Percentiles rank a stretch among this genome's conserved stretches.
These are phyloP conservation scores for Pseudocercospora vitis DNA, from an alignment of 2,329 filamentous ascomycete species.

Conservation along the genomic window DNA sequence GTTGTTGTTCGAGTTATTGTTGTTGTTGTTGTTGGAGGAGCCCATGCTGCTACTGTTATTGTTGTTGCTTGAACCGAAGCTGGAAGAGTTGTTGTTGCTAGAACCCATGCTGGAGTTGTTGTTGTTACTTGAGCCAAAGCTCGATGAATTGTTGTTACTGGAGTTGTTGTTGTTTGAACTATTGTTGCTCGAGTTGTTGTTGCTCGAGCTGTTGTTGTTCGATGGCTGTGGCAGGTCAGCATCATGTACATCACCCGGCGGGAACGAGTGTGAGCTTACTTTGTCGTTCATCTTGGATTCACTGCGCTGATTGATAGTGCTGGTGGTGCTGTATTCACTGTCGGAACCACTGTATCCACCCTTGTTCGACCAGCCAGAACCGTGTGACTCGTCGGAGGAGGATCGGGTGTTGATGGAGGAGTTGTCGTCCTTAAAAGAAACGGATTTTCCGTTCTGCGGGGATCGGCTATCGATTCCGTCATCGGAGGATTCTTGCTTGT, in stretches of 20 bases:
- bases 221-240: slow-evolving; percentile 3
- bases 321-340: slow-evolving; percentile 22
- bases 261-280: neutral
- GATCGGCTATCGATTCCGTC: slow-evolving; percentile 18
- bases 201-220: slow-evolving; percentile 11
- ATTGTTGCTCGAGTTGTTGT: slow-evolving; percentile 16
- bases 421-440: slow-evolving; percentile 9
- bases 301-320: slow-evolving; percentile 12
- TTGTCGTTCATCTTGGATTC: slow-evolving; percentile 11
- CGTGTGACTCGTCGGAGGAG: slow-evolving; percentile 19
- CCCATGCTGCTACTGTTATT: neutral
- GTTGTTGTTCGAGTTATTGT: slow-evolving; percentile 8
- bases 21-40: neutral
- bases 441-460: slow-evolving; percentile 19
- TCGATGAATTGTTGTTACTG: no score
- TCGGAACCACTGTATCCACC: slow-evolving; percentile 20
- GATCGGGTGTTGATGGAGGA: slow-evolving; percentile 20
- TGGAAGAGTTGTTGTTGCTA: neutral
- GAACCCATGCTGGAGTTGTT: neutral
- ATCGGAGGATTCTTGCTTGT: slow-evolving; percentile 19
- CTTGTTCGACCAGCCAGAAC: slow-evolving; percentile 23
- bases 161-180: slow-evolving; percentile 9
- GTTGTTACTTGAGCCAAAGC: slow-evolving; percentile 8
- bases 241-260: neutral
- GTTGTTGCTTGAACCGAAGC: neutral